phyloP scores from a whole-genome alignment of 805 yeast genomes.

The Yarrowia deformans region DNA sequence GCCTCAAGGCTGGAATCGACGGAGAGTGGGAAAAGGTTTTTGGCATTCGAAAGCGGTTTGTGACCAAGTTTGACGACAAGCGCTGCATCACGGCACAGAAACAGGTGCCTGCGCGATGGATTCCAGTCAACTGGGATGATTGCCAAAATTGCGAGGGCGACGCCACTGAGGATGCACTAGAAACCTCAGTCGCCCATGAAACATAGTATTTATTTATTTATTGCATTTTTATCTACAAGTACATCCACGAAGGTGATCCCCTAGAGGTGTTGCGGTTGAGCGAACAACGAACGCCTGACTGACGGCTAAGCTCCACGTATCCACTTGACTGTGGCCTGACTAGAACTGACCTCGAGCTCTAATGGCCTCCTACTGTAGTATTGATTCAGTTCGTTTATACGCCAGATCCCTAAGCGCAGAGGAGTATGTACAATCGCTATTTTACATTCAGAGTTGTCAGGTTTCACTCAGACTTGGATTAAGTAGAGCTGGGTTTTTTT shows the following conservation, averaged over 20 bases:
- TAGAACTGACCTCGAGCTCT: background rate
- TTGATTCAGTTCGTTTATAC: too few species aligned
- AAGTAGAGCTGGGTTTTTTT: background rate
- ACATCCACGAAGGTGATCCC: too few species aligned
- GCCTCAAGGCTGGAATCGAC: constrained; percentile 40
- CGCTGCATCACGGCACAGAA: constrained; percentile 22
- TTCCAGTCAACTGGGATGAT: constrained; percentile 23
- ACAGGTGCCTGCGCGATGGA: constrained; percentile 33
- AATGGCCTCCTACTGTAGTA: too few species aligned
- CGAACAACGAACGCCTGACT: too few species aligned
- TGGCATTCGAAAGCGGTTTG: constrained; percentile 46
- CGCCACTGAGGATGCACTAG: constrained; percentile 8
- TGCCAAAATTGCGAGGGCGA: constrained; percentile 15
- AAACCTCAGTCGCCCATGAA: constrained; percentile 11
- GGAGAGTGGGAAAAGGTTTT: constrained; percentile 43
- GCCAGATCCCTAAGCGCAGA: too few species aligned
- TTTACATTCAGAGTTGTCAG: constrained; percentile 4
- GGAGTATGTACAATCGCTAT: too few species aligned
- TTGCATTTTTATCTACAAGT: constrained; percentile 29
- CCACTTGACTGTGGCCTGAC: background rate
- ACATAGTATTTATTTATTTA: constrained; percentile 37
- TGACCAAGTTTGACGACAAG: constrained; percentile 35
- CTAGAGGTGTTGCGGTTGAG: too few species aligned
- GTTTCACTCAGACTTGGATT: constrained; percentile 9
- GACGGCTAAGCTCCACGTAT: too few species aligned